Percentiles rank a stretch among this genome's conserved stretches.
phyloP scores from a whole-genome alignment of 2,329 filamentous ascomycete genomes.

The Beauveria caledonica region DNA sequence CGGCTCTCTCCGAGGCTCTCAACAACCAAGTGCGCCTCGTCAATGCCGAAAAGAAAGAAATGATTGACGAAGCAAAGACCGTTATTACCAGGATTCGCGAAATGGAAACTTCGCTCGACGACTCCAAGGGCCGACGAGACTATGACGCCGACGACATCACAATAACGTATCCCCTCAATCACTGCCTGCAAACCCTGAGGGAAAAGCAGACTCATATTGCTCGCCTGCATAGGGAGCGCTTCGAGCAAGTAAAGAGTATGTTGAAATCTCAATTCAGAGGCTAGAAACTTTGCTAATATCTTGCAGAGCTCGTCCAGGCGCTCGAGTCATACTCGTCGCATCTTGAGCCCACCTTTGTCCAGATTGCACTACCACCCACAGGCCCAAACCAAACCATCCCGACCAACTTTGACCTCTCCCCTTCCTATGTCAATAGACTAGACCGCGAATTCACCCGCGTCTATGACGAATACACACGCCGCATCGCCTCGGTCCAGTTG shows the following conservation, averaged over 20 bases:
- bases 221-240: conserved; percentile 81
- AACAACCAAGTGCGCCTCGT: conserved; percentile 84
- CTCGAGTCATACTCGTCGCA: conserved; percentile 95
- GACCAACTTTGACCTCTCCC: conserved; percentile 84
- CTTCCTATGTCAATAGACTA: conserved; percentile 75
- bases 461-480: conserved; percentile 90
- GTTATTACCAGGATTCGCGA: conserved; percentile 82
- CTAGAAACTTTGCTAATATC: conserved; percentile 11
- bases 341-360: conserved; percentile 81
- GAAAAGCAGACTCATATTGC: conserved; percentile 77
- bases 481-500: conserved; percentile 65
- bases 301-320: conserved; percentile 77
- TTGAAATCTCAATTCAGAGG: conserved; percentile 7
- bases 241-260: conserved; percentile 90
- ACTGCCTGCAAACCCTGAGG: conserved; percentile 71
- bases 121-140: conserved; percentile 56
- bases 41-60: conserved; percentile 76
- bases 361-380: conserved; percentile 76
- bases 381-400: conserved; percentile 67
- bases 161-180: conserved; percentile 74
- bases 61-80: conserved; percentile 82
- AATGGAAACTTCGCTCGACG: conserved; percentile 86
- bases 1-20: conserved; percentile 82
- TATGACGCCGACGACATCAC: conserved; percentile 61
- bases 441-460: conserved; percentile 89